Base-by-base conservation (phyloP, 2,329 filamentous ascomycete genomes). In the Colletotrichum brevisporum region DNA sequence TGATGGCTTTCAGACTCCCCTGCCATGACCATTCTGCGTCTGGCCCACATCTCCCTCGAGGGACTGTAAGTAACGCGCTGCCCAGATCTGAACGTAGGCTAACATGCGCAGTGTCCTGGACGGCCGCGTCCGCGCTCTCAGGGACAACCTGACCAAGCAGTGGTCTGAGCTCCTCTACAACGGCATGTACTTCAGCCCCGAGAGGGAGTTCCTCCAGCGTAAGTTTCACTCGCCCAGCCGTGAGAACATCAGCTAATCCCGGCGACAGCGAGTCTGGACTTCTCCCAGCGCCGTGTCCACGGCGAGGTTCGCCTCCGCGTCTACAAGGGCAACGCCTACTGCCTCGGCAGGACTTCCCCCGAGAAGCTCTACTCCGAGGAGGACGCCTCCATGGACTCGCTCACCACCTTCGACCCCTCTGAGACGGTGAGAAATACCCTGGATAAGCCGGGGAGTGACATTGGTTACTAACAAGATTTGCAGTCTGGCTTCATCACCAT, bases 401-500 rank as follows among this genome's bases (percentile, higher is more conserved):
- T 86, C 6, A 79, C 82, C 36, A 79, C 77, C 48, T 85, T 84
- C 76, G 75, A 71, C 60, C 81, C 81, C 53, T 73, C 75, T 64
- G 82, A 84, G 58, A 83, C 83, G 18, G 77, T 67, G 39, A 36
- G 31, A 36, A 2, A 10, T 36, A 2, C 31, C 31, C 9, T 18
- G 57, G 18, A 15, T n/a, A 4, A 10, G 1, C 12, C 24, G 15
- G 16, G 5, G 6, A 15, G 13, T 3, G 13, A 13, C 0, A n/a
- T 45, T 47, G 13, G 5, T 45, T 5, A 18, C 26, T 59, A 5
- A 59, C 3, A 13, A 0, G 1, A 12, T 21, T 31, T 6, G 13
- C 6, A 67, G 48, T 56, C 76, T 13, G 85, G 85, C 27, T 90
- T 91, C 77, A 90, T 95, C 76, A 86, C 85, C 61, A 90, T 94